A percentile compares a stretch with the other conserved stretches of the same genome.
Conservation (phyloP, 805 yeast species). For the Metschnikowia kofuensis region DNA sequence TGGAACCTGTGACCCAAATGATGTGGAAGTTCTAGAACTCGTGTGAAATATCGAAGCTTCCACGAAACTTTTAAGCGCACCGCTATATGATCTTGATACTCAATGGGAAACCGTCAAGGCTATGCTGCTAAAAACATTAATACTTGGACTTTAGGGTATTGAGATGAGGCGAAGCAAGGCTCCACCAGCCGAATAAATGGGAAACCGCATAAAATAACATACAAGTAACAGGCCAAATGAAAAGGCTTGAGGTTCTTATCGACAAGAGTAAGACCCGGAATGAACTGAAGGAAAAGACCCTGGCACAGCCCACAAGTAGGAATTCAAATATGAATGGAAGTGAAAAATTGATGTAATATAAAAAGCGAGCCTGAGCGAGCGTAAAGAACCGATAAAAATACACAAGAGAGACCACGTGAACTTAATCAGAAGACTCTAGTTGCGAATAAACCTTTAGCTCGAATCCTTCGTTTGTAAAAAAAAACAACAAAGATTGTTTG, state of each 20-base stretch:
- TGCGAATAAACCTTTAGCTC: slow-evolving; percentile 6
- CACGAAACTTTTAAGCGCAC: not conserved
- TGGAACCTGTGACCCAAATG: too few relatives aligned
- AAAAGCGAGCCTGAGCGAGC: slow-evolving; percentile 6
- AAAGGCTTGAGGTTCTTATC: not conserved
- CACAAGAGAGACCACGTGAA: slow-evolving; percentile 19
- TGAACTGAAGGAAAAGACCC: not conserved
- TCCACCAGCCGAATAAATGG: not conserved
- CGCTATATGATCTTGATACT: not conserved
- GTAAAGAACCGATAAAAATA: slow-evolving; percentile 1
- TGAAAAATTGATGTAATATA: not conserved
- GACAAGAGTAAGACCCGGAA: not conserved
- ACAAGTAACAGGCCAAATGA: not conserved
- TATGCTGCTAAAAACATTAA: slow-evolving; percentile 5
- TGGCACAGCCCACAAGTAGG: slow-evolving; percentile 1
- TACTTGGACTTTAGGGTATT: not conserved
- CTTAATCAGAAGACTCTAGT: slow-evolving; percentile 16
- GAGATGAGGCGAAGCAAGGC: not conserved
- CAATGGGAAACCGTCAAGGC: not conserved
- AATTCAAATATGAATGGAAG: not conserved
- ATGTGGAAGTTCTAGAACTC: too few relatives aligned
- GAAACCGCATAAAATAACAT: not conserved
- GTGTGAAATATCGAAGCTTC: too few relatives aligned
- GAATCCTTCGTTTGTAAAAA: slow-evolving; percentile 4
- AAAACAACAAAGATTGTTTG: slow-evolving; percentile 3